Percentiles rank a stretch among this genome's conserved stretches.
Conservation (phyloP, 768 basidiomycete genomes). For the Galerina marginata region DNA sequence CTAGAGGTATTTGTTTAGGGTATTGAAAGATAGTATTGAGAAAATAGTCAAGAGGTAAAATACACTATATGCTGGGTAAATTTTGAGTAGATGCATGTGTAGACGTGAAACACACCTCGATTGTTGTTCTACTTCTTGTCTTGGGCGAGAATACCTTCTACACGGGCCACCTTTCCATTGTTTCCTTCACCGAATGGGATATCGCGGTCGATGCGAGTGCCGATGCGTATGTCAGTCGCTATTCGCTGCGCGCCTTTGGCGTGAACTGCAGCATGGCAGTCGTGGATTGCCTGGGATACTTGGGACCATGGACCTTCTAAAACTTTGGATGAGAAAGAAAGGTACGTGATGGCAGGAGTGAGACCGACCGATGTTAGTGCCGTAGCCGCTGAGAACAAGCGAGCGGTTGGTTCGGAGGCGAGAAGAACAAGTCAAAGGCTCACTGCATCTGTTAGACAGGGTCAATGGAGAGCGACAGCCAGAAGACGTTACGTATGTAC, state of each 20-base stretch:
- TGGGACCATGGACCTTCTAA: slow-evolving; percentile 85
- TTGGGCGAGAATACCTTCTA: slow-evolving; percentile 74
- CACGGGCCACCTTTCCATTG: slow-evolving; percentile 77
- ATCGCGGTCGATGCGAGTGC: slow-evolving; percentile 79
- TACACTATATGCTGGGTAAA: background rate
- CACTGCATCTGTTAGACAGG: slow-evolving; percentile 65
- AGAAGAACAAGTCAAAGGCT: slow-evolving; percentile 29
- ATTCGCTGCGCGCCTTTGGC: slow-evolving; percentile 74
- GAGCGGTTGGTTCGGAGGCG: background rate
- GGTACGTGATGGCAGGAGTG: background rate
- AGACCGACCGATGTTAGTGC: slow-evolving; percentile 79
- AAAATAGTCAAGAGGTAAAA: background rate
- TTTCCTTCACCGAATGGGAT: slow-evolving; percentile 74
- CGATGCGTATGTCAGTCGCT: slow-evolving; percentile 94
- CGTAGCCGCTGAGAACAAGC: slow-evolving; percentile 70
- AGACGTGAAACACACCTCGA: background rate
- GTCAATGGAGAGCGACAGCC: slow-evolving; percentile 6
- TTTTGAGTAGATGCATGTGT: background rate
- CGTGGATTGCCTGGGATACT: slow-evolving; percentile 87
- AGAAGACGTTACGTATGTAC: slow-evolving; percentile 37
- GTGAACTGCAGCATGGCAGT: slow-evolving; percentile 89
- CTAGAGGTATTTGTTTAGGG: too few species aligned
- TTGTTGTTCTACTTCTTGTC: slow-evolving; percentile 22
- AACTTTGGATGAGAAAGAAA: background rate
- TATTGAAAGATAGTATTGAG: too few species aligned